Conservation (phyloP, 202 grass and related monocot genomes). For the Zoysia matrella region DNA sequence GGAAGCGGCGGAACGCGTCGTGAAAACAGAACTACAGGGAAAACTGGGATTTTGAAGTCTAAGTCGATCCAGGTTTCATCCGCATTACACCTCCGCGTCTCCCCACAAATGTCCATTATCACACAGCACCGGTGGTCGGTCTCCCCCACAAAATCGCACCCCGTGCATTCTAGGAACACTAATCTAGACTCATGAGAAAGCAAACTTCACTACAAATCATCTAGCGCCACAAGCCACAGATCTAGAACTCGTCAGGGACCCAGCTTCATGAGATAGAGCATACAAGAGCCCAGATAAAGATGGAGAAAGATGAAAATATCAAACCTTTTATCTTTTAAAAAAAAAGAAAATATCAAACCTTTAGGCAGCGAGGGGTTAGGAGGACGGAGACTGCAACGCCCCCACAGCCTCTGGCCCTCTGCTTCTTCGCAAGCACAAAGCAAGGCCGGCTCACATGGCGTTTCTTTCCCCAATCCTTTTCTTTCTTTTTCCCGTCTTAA, state of each 20-base stretch:
- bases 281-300: background rate
- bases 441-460: background rate
- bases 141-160: no score
- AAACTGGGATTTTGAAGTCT: no score
- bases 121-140: no score
- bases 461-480: background rate
- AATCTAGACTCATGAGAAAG: background rate
- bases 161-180: background rate
- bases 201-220: background rate
- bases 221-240: background rate
- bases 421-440: background rate
- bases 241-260: background rate
- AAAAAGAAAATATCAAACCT: background rate
- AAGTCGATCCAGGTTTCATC: background rate
- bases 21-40: no score
- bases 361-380: background rate
- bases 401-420: background rate
- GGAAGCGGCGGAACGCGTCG: no score
- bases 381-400: background rate
- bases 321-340: no score
- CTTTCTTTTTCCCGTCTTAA: background rate
- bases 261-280: background rate
- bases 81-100: background rate
- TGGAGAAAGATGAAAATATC: background rate
- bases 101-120: background rate